phyloP scores from a whole-genome alignment of 306 rosid species.

The Fragaria iinumae region DNA sequence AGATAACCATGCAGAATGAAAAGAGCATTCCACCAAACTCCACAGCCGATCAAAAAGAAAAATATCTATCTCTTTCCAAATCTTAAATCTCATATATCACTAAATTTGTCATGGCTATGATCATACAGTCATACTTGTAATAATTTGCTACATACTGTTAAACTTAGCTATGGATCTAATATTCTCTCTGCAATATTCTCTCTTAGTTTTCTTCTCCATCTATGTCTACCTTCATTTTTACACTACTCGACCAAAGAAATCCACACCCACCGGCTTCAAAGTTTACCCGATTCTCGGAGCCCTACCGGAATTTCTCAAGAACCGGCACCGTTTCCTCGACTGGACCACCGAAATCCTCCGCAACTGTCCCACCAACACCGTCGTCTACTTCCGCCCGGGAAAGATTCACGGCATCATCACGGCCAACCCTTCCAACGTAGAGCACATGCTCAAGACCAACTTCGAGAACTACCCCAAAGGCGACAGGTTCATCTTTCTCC shows the following conservation, averaged over 20 bases:
- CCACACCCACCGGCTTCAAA: slow-evolving; percentile 38
- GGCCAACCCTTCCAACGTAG: slow-evolving; percentile 58
- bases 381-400: slow-evolving; percentile 43
- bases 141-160: not conserved
- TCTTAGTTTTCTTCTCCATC: slow-evolving; percentile 14
- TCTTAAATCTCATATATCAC: no score
- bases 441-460: slow-evolving; percentile 59
- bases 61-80: no score
- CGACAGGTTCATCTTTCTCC: slow-evolving; percentile 27
- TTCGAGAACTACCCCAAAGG: slow-evolving; percentile 81
- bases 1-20: not conserved
- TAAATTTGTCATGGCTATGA: no score
- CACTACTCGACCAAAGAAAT: not conserved
- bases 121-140: no score
- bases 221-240: slow-evolving; percentile 21
- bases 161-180: slow-evolving; percentile 27
- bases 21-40: no score
- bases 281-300: slow-evolving; percentile 48
- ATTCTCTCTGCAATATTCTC: not conserved
- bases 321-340: slow-evolving; percentile 59
- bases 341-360: slow-evolving; percentile 57
- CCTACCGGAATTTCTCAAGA: slow-evolving; percentile 45
- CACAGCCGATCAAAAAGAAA: no score
- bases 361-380: slow-evolving; percentile 43
- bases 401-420: slow-evolving; percentile 39